Percentiles rank a stretch among this genome's conserved stretches.
phyloP scores from a whole-genome alignment of 345 rosid genomes.

The Iberis pinnata region DNA sequence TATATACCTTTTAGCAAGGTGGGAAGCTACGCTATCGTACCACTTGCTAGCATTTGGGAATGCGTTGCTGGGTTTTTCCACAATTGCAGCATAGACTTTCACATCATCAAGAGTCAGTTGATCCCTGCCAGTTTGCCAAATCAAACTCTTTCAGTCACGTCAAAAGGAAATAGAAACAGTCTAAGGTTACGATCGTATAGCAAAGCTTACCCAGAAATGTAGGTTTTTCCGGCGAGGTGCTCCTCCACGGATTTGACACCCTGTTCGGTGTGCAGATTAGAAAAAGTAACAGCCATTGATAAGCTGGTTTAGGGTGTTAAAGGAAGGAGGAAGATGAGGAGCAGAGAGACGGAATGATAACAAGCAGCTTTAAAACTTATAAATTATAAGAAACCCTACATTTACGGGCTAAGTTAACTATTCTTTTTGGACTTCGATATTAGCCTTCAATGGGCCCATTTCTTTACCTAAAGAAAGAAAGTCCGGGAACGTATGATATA shows the following conservation, averaged over 20 bases:
- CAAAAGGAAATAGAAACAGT: too few species aligned
- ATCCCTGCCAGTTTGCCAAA: conserved; percentile 30
- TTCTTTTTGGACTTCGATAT: background rate
- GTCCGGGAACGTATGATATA: too few species aligned
- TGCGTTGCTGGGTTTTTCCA: conserved; percentile 44
- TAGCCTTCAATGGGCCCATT: background rate
- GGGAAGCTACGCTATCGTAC: conserved; percentile 58
- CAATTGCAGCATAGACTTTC: conserved; percentile 71
- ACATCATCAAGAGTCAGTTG: conserved; percentile 58
- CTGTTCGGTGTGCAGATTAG: conserved; percentile 69
- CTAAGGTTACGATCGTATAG: background rate
- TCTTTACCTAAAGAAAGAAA: too few species aligned
- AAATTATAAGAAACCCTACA: background rate
- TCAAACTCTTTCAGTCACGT: background rate
- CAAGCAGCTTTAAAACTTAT: background rate
- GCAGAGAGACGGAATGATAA: background rate
- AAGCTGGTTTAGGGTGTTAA: background rate
- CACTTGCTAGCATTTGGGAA: conserved; percentile 68
- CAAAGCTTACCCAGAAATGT: conserved; percentile 49
- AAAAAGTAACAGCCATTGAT: conserved; percentile 56
- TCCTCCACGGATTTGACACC: conserved; percentile 71
- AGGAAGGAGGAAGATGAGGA: background rate
- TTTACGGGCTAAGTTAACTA: background rate
- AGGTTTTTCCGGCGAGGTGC: conserved; percentile 59
- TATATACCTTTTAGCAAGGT: conserved; percentile 64